A percentile compares a stretch with the other conserved stretches of the same genome.
These are phyloP conservation scores for Penicillium bialowiezense DNA, from an alignment of 495 filamentous ascomycete species.

Conservation along the genomic window DNA sequence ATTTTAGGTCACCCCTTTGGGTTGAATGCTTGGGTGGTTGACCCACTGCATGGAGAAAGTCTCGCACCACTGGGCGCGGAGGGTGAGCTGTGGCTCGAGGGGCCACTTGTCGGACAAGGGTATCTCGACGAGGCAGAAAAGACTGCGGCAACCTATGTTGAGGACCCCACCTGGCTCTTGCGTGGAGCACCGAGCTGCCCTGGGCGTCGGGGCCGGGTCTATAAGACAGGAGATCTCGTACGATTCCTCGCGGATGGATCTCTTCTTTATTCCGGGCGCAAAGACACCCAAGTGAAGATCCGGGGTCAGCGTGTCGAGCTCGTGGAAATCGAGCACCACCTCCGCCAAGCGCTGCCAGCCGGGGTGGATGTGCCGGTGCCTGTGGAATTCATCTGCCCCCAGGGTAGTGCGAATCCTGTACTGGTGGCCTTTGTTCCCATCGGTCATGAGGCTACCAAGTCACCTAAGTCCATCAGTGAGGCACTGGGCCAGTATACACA, in stretches of 20 bases:
- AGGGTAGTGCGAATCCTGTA: background rate
- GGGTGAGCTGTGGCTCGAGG: background rate
- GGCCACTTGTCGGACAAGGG: background rate
- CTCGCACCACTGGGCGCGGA: background rate
- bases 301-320: constrained; percentile 33
- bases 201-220: constrained; percentile 19
- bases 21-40: background rate
- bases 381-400: background rate
- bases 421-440: background rate
- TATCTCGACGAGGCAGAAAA: background rate
- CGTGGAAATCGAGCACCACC: constrained; percentile 25
- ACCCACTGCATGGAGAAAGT: background rate
- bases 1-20: background rate
- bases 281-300: constrained; percentile 31
- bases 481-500: background rate
- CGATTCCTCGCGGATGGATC: constrained; percentile 33
- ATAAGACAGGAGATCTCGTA: constrained; percentile 51
- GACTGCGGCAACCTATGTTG: background rate
- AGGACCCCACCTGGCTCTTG: background rate
- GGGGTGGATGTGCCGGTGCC: background rate
- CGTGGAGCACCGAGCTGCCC: background rate
- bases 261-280: constrained; percentile 35
- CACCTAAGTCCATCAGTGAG: background rate
- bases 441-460: background rate
- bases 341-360: background rate